Evolutionary conservation across 2,329 filamentous ascomycete genomes (phyloP).

Genomic region (Scedosporium minutisporum): DNA sequence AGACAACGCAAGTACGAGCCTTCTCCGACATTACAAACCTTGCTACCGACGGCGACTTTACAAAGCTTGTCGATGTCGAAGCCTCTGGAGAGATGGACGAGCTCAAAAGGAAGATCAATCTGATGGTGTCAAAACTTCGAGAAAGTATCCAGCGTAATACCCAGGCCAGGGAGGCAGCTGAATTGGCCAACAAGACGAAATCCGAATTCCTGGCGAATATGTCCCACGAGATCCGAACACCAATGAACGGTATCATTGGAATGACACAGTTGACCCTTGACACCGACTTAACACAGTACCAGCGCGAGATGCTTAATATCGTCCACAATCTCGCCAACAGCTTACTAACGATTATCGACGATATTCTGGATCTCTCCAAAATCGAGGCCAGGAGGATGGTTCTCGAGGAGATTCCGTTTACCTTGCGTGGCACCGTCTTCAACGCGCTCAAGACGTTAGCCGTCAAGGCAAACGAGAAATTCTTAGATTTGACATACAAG

Average conservation of each 20-base stretch:
- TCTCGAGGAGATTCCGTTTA: constrained; percentile 96
- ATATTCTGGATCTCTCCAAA: constrained; percentile 65
- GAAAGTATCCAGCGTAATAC: constrained; percentile 97
- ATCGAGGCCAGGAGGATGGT: constrained; percentile 97
- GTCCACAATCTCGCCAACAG: constrained; percentile 96
- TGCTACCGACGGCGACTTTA: constrained; percentile 94
- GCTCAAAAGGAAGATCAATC: constrained; percentile 97
- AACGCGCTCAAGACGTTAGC: constrained; percentile 93
- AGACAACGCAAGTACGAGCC: constrained; percentile 93
- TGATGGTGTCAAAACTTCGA: constrained; percentile 93
- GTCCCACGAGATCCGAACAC: constrained; percentile 96
- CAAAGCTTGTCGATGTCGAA: constrained; percentile 91
- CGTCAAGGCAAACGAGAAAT: constrained; percentile 96
- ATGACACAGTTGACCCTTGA: constrained; percentile 97
- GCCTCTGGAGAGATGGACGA: constrained; percentile 99
- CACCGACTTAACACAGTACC: constrained; percentile 87
- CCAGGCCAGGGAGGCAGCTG: constrained; percentile 87
- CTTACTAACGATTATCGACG: constrained; percentile 91
- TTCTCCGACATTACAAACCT: constrained; percentile 99
- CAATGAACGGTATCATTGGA: constrained; percentile 95
- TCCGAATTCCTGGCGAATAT: constrained; percentile 98
- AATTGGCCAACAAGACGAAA: constrained; percentile 95
- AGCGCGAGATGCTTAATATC: constrained; percentile 97
- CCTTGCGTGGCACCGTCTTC: constrained; percentile 87
- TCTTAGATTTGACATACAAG: constrained; percentile 82